A percentile compares a stretch with the other conserved stretches of the same genome.
Evolutionary conservation across 2,329 filamentous ascomycete genomes (phyloP).

Genomic region (Pseudonectria foliicola): DNA sequence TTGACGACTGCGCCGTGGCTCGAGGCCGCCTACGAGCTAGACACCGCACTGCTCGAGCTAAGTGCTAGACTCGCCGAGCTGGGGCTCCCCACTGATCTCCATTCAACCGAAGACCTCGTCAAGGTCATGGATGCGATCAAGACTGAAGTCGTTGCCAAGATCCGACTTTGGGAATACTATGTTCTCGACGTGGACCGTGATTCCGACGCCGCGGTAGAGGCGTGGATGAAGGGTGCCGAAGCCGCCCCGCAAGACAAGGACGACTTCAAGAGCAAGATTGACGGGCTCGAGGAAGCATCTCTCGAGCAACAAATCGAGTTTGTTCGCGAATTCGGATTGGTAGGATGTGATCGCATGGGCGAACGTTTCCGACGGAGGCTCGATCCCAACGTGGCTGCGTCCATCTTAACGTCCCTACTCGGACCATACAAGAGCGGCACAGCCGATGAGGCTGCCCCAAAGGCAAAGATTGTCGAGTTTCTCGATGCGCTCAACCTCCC

Average conservation of each 20-base stretch:
- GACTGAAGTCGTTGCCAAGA: conserved; percentile 65
- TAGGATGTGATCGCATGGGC: conserved; percentile 66
- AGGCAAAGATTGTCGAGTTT: conserved; percentile 52
- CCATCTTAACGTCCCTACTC: conserved; percentile 30
- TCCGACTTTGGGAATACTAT: conserved; percentile 92
- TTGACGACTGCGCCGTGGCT: conserved; percentile 79
- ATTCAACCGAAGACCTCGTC: conserved; percentile 63
- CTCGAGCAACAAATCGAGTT: conserved; percentile 52
- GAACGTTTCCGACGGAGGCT: conserved; percentile 69
- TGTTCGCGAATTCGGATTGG: conserved; percentile 61
- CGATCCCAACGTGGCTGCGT: conserved; percentile 63
- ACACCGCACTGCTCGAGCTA: conserved; percentile 63
- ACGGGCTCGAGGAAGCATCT: conserved; percentile 39
- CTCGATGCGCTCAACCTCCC: conserved; percentile 80
- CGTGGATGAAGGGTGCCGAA: conserved; percentile 60
- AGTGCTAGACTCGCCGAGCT: conserved; percentile 63
- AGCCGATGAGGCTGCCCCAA: conserved; percentile 42
- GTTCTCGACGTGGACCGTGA: conserved; percentile 71
- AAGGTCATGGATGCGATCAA: conserved; percentile 81
- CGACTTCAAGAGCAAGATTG: conserved; percentile 29
- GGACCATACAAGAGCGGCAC: conserved; percentile 58
- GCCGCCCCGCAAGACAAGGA: conserved; percentile 42
- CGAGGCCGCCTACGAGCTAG: conserved; percentile 55
- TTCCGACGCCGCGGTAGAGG: conserved; percentile 58
- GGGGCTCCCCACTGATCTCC: conserved; percentile 69